phyloP scores from a whole-genome alignment of 805 yeast genomes.

The Kockiozyma suomiensis region DNA sequence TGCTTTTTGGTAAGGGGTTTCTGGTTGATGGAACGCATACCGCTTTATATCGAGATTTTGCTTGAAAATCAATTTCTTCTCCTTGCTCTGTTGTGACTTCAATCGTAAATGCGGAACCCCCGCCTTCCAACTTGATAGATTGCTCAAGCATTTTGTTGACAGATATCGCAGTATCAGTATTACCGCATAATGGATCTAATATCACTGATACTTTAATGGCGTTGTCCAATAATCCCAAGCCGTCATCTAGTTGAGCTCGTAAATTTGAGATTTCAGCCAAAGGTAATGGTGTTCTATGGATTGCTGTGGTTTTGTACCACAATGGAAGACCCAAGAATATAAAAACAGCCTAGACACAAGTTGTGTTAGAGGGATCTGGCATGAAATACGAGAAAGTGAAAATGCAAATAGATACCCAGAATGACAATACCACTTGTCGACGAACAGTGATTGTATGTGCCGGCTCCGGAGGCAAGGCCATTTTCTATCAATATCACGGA shows the following conservation, averaged over 20 bases:
- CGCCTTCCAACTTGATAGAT: neutral
- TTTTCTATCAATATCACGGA: no score
- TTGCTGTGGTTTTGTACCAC: conserved; percentile 62
- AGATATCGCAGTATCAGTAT: neutral
- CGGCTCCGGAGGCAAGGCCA: conserved; percentile 14
- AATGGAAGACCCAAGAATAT: conserved; percentile 57
- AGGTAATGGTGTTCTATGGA: conserved; percentile 66
- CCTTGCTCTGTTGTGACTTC: neutral
- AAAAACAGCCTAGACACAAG: conserved; percentile 33
- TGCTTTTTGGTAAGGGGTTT: conserved; percentile 1
- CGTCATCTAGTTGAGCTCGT: conserved; percentile 39
- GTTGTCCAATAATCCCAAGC: conserved; percentile 42
- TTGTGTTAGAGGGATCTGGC: neutral
- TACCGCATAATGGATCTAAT: conserved; percentile 3
- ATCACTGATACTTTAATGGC: conserved; percentile 46
- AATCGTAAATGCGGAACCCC: neutral
- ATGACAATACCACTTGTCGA: conserved; percentile 31
- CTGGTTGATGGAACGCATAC: neutral
- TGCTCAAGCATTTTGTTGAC: neutral
- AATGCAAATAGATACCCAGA: conserved; percentile 21
- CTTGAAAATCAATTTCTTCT: neutral
- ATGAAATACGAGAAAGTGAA: neutral
- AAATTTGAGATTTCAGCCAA: conserved; percentile 46
- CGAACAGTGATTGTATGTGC: conserved; percentile 13
- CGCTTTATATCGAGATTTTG: neutral